phyloP scores from a whole-genome alignment of 176 grass and related monocot species.

The Oryza nivara region DNA sequence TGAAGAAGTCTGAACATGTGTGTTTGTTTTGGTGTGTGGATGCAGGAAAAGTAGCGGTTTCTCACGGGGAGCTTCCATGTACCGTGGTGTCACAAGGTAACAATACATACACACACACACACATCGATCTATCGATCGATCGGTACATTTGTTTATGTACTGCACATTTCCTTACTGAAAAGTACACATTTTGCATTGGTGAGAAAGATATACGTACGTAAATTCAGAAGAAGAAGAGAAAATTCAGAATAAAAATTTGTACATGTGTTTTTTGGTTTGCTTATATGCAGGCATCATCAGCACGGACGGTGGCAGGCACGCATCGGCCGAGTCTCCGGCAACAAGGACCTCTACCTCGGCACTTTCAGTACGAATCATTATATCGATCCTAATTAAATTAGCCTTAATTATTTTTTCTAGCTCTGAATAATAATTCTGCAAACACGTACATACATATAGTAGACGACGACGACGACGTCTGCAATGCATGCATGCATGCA shows the following conservation, averaged over 20 bases:
- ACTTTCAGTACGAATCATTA: slow-evolving; percentile 70
- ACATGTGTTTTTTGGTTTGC: background rate
- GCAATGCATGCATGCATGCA: background rate
- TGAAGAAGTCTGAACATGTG: background rate
- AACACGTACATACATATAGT: background rate
- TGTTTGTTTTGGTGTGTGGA: background rate
- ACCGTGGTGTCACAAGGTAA: slow-evolving; percentile 95
- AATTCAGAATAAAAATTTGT: background rate
- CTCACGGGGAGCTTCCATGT: slow-evolving; percentile 92
- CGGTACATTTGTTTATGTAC: background rate
- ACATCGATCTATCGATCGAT: too few species aligned
- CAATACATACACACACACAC: background rate
- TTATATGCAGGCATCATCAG: slow-evolving; percentile 78
- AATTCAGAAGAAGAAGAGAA: background rate
- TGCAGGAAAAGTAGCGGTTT: slow-evolving; percentile 98
- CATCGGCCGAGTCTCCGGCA: slow-evolving; percentile 95
- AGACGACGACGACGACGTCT: too few species aligned
- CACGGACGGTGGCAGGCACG: slow-evolving; percentile 98
- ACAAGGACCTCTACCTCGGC: slow-evolving; percentile 99
- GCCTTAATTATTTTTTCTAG: background rate
- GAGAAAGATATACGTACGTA: too few species aligned
- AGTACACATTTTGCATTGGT: background rate
- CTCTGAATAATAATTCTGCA: background rate
- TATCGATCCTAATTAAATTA: too few species aligned
- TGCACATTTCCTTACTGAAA: background rate